Evolutionary conservation across 345 rosid species (phyloP), one percentile per base, ranked within the genome.

Genomic region (Balakata baccata): DNA sequence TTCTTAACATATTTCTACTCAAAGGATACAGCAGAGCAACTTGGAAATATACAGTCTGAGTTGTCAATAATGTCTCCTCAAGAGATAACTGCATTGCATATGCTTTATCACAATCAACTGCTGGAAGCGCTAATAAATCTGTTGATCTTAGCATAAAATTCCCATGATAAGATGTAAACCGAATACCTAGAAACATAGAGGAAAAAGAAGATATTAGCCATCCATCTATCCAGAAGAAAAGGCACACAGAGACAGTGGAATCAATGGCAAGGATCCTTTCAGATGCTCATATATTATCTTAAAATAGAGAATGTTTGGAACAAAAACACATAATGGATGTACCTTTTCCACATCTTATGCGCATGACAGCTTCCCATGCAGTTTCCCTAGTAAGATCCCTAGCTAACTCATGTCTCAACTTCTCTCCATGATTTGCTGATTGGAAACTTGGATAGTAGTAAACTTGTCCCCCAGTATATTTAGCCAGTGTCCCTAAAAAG

Each of bases 361-460:
- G 91, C 99, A 96, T 89, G 60, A 93, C 99, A n/a, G 98, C 87
- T 86, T 96, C 99, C 99, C 99, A 96, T 52, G 97, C 98, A 79
- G 99, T 96, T 88, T 96, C 99, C 82, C 98, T 88, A 0, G 91
- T 96, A 71, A 96, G 97, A 84, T 96, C 99, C 85, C 98, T 87
- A 69, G 90, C 81, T 71, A 96, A 79, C 83, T 96, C 99, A 75
- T 89, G 89, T 70, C 91, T 91, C 86, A 93, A 78, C 85, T 85
- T 96, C 80, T 90, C 92, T 75, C 91, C 86, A 66, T 93, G 97
- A 81, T 76, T 77, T 60, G 87, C 78, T 61, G 95, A 86, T 38
- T 88, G 97, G 84, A 96, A 93, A 76, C 88, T 82, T 54, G 97
- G 98, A 86, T 91, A 93, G 67, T 93, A 86, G 79, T 90, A 93